A percentile compares a stretch with the other conserved stretches of the same genome.
Evolutionary conservation across 208 protist genomes (phyloP).

Genomic region (Phytomonas sp.): DNA sequence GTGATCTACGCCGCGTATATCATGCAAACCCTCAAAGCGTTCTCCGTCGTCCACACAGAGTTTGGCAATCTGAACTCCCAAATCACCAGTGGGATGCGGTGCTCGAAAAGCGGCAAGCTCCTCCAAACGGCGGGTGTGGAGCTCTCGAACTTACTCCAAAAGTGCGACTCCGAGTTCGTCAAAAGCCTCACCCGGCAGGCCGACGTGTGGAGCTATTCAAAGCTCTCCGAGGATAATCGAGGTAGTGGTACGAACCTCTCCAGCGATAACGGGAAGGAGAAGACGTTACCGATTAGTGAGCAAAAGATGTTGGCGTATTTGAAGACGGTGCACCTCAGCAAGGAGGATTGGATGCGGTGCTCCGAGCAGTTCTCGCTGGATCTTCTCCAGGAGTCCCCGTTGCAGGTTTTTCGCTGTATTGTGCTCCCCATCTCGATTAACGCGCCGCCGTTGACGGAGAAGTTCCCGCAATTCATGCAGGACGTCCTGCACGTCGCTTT

Average conservation of each 20-base stretch:
- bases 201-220: slow-evolving; percentile 49
- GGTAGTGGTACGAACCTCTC: slow-evolving; percentile 5
- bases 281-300: slow-evolving; percentile 51
- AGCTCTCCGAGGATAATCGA: slow-evolving; percentile 31
- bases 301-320: slow-evolving; percentile 40
- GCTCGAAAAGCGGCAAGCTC: slow-evolving; percentile 22
- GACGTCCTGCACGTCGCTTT: slow-evolving; percentile 65
- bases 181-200: slow-evolving; percentile 41
- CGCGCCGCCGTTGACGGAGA: slow-evolving; percentile 54
- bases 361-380: slow-evolving; percentile 49
- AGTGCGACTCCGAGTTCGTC: slow-evolving; percentile 44
- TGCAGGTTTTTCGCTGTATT: slow-evolving; percentile 77
- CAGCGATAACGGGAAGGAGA: slow-evolving; percentile 30
- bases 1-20: slow-evolving; percentile 70
- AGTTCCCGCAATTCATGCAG: slow-evolving; percentile 50
- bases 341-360: slow-evolving; percentile 81
- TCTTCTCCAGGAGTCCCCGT: slow-evolving; percentile 80
- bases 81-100: slow-evolving; percentile 33
- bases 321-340: slow-evolving; percentile 49
- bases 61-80: slow-evolving; percentile 53
- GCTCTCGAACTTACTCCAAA: slow-evolving; percentile 38
- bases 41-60: slow-evolving; percentile 44
- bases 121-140: slow-evolving; percentile 38
- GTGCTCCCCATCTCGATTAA: slow-evolving; percentile 54
- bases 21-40: slow-evolving; percentile 55